Evolutionary conservation across 768 basidiomycete genomes (phyloP), one percentile per base, ranked within the genome.

Genomic region (Pulveroboletus sp.): DNA sequence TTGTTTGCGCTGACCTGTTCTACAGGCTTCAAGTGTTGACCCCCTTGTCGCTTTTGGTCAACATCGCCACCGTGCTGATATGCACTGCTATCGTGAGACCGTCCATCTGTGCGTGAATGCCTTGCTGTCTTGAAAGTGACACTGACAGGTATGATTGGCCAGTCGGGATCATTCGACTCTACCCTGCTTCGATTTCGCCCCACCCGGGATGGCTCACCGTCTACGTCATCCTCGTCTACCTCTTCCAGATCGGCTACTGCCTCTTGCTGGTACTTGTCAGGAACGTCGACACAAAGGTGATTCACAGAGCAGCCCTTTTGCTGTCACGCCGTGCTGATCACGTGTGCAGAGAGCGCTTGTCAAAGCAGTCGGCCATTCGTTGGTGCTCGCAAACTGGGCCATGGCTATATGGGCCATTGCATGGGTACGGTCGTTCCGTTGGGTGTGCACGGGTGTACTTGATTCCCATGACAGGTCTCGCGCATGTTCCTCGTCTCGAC

Each of bases 191-290:
- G 7, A 76, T 95, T 43, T 84, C 88, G 0, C 91, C 93, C 0
- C 73, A 79, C 11, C 73, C 76, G 0, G 64, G 65, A 1, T 69
- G 82, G 51, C 78, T 89, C 27, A 78, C 76, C 1, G 59, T 77
- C 7, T 90, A 89, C 61, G 71, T 87, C 10, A 61, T 78, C 1
- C 70, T 75, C 2, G 73, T 89, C 55, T 89, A 80, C 53, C 59
- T 83, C 8, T 76, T 76, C 0, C 84, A 88, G 68, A 75, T 96
- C 42, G 92, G 88, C 1, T 93, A 93, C 63, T 94, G 93, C 54
- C 54, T 90, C 11, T 69, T 93, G 15, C 77, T 97, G 5, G 79
- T 92, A 1, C 57, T 86, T 0, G 82, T 84, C 0, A 74, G 76
- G 38, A 89, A 83, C 54, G 73, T 80, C 0, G 89, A 92, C 62